phyloP scores from a whole-genome alignment of 257 asterid species.

The Solanum ossicruentum region DNA sequence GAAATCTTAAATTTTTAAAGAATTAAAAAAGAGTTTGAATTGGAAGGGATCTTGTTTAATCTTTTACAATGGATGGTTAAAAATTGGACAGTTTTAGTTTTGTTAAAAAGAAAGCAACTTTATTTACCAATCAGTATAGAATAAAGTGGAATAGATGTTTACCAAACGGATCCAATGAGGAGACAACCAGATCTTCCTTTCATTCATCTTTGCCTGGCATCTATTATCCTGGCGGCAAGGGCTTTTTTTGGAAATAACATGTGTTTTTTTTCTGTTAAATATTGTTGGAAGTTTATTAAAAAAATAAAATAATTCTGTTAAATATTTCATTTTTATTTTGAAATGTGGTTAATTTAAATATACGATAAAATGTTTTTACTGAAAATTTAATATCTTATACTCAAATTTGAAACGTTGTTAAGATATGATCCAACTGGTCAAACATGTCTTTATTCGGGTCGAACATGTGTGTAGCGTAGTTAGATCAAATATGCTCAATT shows the following conservation, averaged over 20 bases:
- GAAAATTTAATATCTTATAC: not conserved
- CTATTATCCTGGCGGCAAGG: not conserved
- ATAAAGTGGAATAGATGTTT: not conserved
- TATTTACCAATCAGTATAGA: not conserved
- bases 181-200: not conserved
- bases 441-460: not conserved
- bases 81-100: not conserved
- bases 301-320: too few species aligned
- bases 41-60: not conserved
- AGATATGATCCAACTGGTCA: not conserved
- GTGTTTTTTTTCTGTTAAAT: not conserved
- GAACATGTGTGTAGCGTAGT: not conserved
- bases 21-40: too few species aligned
- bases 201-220: not conserved
- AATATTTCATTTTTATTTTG: not conserved
- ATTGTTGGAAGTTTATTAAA: not conserved
- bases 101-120: not conserved
- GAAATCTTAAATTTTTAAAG: too few species aligned
- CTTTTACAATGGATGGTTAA: not conserved
- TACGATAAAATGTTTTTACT: not conserved
- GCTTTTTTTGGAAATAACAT: not conserved
- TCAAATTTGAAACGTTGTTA: not conserved
- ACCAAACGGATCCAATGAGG: conserved; percentile 1
- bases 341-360: not conserved
- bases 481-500: not conserved